Conservation (phyloP, 2,329 filamentous ascomycete genomes). For the Clathrospora elynae region DNA sequence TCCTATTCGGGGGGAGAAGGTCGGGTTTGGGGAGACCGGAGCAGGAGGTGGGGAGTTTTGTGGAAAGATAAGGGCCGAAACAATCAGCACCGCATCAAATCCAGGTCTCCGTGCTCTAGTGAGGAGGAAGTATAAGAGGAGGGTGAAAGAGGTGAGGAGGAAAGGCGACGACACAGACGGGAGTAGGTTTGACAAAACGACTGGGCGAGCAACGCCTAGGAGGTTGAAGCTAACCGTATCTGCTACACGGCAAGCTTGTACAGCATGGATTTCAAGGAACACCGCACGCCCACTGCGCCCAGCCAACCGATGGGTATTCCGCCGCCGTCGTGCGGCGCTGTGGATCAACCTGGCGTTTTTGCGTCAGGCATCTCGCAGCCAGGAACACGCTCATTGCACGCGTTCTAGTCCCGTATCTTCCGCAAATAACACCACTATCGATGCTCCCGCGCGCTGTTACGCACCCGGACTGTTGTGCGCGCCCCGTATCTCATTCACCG, state of each 20-base stretch:
- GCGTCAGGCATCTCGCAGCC: slow-evolving; percentile 37
- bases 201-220: slow-evolving; percentile 41
- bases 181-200: slow-evolving; percentile 45
- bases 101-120: slow-evolving; percentile 48
- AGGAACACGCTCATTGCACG: slow-evolving; percentile 43
- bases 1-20: slow-evolving; percentile 45
- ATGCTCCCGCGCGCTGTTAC: slow-evolving; percentile 18
- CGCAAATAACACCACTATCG: slow-evolving; percentile 18
- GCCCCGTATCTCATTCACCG: slow-evolving; percentile 8
- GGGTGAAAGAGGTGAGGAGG: slow-evolving; percentile 36
- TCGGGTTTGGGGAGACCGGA: slow-evolving; percentile 42
- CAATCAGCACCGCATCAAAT: slow-evolving; percentile 47
- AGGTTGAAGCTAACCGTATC: slow-evolving; percentile 31
- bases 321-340: slow-evolving; percentile 22
- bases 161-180: slow-evolving; percentile 40
- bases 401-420: slow-evolving; percentile 34
- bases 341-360: slow-evolving; percentile 39
- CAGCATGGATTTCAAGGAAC: slow-evolving; percentile 42
- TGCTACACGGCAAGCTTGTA: slow-evolving; percentile 27
- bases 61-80: slow-evolving; percentile 43
- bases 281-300: slow-evolving; percentile 19
- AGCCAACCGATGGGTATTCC: slow-evolving; percentile 21
- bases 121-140: slow-evolving; percentile 37
- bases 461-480: slow-evolving; percentile 12
- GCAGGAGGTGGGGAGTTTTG: slow-evolving; percentile 46